Conservation (phyloP, 2,329 filamentous ascomycete genomes). For the Hansfordia pulvinata region DNA sequence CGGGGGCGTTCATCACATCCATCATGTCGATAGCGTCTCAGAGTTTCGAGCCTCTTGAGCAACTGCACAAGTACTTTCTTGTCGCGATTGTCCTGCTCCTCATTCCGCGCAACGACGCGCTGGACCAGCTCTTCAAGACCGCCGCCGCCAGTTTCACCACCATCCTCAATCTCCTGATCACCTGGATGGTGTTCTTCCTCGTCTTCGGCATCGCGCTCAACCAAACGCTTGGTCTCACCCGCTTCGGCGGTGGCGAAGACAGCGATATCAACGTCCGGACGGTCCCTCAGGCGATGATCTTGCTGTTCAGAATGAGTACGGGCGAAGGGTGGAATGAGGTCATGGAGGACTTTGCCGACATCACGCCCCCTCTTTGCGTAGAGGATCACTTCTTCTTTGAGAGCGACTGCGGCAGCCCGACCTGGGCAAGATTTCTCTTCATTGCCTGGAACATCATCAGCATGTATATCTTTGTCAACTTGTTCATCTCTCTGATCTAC, state of each 20-base stretch:
- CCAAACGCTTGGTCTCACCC: constrained; percentile 87
- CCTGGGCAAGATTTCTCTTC: constrained; percentile 82
- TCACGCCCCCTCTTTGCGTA: constrained; percentile 72
- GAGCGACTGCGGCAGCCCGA: constrained; percentile 83
- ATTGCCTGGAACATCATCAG: constrained; percentile 97
- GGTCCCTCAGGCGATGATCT: constrained; percentile 83
- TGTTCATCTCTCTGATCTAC: constrained; percentile 97
- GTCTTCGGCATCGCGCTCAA: constrained; percentile 95
- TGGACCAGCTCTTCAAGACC: constrained; percentile 98
- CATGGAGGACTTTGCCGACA: constrained; percentile 88
- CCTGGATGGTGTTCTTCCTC: constrained; percentile 93
- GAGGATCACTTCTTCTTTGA: constrained; percentile 58
- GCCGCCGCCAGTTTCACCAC: constrained; percentile 84
- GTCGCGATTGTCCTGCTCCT: constrained; percentile 81
- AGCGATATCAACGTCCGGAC: constrained; percentile 85
- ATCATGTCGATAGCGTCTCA: constrained; percentile 55
- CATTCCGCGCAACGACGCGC: constrained; percentile 89
- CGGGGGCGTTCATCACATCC: constrained; percentile 71
- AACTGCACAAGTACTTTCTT: constrained; percentile 87
- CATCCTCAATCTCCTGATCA: constrained; percentile 84
- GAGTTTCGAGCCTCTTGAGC: constrained; percentile 50
- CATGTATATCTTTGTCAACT: constrained; percentile 99
- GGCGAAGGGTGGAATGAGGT: constrained; percentile 94
- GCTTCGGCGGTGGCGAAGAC: constrained; percentile 61
- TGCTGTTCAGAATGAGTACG: constrained; percentile 84